Percentiles rank a stretch among this genome's conserved stretches.
phyloP scores from a whole-genome alignment of 352 stramenopile genomes.

The Phytophthora multivora region DNA sequence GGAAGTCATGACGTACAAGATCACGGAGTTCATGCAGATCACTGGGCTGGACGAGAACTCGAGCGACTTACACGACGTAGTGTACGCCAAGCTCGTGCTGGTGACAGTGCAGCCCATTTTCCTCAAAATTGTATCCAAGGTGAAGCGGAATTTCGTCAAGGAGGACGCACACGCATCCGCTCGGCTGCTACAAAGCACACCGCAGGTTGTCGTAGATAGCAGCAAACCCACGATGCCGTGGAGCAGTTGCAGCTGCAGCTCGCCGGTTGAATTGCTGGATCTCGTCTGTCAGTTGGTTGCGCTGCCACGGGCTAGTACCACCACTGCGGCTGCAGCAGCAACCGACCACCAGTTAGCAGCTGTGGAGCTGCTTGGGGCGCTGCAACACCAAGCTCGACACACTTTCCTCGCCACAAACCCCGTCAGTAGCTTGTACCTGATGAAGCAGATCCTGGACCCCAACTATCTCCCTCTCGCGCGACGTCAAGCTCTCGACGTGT shows the following conservation, averaged over 20 bases:
- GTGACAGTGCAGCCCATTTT: constrained; percentile 49
- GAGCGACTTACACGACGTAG: constrained; percentile 29
- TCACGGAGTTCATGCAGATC: constrained; percentile 49
- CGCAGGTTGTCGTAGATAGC: constrained; percentile 17
- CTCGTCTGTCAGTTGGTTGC: constrained; percentile 31
- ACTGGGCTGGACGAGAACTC: constrained; percentile 48
- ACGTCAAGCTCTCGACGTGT: constrained; percentile 28
- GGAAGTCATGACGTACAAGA: constrained; percentile 44
- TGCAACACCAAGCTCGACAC: constrained; percentile 28
- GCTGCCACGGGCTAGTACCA: constrained; percentile 12
- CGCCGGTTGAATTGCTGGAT: constrained; percentile 36
- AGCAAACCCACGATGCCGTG: constrained; percentile 22
- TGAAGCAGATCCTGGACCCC: constrained; percentile 45
- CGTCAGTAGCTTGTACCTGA: constrained; percentile 35
- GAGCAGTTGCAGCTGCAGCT: constrained; percentile 35
- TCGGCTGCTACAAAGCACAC: constrained; percentile 21
- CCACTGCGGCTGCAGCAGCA: constrained; percentile 11
- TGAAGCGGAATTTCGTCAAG: constrained; percentile 36
- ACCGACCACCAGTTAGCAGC: constrained; percentile 30
- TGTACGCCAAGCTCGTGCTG: constrained; percentile 42
- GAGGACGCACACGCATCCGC: constrained; percentile 36
- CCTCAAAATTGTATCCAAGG: constrained; percentile 40
- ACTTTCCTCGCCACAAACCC: constrained; percentile 31
- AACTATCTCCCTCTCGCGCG: constrained; percentile 18
- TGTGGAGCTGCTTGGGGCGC: constrained; percentile 21